phyloP scores from a whole-genome alignment of 78 protist genomes.

The Parvularia atlantis region DNA sequence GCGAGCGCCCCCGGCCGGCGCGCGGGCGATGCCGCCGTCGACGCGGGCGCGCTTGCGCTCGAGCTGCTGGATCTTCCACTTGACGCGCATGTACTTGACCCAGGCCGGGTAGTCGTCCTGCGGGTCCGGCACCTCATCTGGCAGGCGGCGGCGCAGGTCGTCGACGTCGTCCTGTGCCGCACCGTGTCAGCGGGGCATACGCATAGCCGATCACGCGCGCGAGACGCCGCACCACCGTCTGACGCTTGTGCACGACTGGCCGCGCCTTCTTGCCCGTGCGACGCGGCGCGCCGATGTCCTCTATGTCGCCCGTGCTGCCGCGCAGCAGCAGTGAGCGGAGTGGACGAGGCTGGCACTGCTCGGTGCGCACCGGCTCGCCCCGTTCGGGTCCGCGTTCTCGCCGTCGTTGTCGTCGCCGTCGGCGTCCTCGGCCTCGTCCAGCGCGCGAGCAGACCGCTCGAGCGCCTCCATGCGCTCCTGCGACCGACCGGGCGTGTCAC shows the following conservation, averaged over 20 bases:
- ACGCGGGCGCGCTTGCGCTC: conserved; percentile 18
- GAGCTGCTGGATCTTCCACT: conserved; percentile 29
- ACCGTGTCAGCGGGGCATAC: too few species aligned
- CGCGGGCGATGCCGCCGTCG: neutral
- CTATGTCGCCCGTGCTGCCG: conserved; percentile 4
- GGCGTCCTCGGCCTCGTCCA: neutral
- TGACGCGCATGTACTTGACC: conserved; percentile 11
- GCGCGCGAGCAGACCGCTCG: too few species aligned
- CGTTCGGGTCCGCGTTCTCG: neutral
- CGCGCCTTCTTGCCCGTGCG: too few species aligned
- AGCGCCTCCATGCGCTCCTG: neutral
- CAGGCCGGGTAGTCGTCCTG: conserved; percentile 2
- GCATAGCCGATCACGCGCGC: too few species aligned
- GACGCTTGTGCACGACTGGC: too few species aligned
- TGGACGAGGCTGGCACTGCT: too few species aligned
- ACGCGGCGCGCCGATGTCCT: neutral
- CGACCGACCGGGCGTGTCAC: too few species aligned
- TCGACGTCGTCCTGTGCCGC: neutral
- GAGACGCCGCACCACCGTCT: too few species aligned
- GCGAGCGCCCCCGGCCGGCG: neutral
- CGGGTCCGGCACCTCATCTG: neutral
- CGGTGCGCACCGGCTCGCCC: too few species aligned
- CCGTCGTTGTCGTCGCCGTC: neutral
- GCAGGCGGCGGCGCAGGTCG: neutral
- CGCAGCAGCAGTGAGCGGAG: too few species aligned